Percentiles rank a stretch among this genome's conserved stretches.
Evolutionary conservation across 257 asterid genomes (phyloP).

Genomic region (Solanum sparsipilum): DNA sequence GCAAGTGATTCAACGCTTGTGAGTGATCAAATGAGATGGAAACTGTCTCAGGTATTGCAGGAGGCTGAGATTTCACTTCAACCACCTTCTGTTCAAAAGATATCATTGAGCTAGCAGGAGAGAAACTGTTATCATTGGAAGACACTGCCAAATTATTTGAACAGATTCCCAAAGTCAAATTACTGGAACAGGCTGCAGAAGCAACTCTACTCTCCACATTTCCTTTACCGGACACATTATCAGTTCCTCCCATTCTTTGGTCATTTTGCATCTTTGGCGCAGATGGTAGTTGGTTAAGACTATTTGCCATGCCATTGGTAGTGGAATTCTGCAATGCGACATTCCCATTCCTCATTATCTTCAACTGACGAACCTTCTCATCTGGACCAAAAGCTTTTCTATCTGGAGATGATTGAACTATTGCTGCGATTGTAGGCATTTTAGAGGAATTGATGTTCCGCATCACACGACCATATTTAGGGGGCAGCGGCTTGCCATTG

Average conservation of each 20-base stretch:
- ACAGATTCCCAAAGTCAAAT: background rate
- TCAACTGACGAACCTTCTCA: conserved; percentile 34
- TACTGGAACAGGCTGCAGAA: conserved; percentile 16
- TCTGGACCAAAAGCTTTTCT: conserved; percentile 29
- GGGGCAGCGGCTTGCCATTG: conserved; percentile 89
- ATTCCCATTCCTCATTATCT: conserved; percentile 35
- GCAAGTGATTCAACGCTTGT: conserved; percentile 10
- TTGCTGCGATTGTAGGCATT: conserved; percentile 26
- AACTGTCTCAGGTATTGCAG: conserved; percentile 12
- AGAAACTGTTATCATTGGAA: conserved; percentile 19
- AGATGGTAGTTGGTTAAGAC: conserved; percentile 22
- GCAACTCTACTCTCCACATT: conserved; percentile 26
- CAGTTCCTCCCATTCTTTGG: conserved; percentile 27
- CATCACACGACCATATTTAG: conserved; percentile 96
- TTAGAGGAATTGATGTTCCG: conserved; percentile 54
- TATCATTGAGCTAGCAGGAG: conserved; percentile 22
- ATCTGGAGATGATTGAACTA: conserved; percentile 29
- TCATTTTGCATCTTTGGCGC: conserved; percentile 23
- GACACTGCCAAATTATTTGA: conserved; percentile 15
- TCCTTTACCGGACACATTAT: conserved; percentile 17
- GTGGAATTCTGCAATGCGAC: conserved; percentile 22
- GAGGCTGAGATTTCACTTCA: conserved; percentile 22
- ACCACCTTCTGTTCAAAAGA: conserved; percentile 18
- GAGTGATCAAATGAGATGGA: conserved; percentile 18
- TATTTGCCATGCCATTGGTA: conserved; percentile 20